Conservation (phyloP, 768 basidiomycete genomes). For the Floccularia luteovirens region DNA sequence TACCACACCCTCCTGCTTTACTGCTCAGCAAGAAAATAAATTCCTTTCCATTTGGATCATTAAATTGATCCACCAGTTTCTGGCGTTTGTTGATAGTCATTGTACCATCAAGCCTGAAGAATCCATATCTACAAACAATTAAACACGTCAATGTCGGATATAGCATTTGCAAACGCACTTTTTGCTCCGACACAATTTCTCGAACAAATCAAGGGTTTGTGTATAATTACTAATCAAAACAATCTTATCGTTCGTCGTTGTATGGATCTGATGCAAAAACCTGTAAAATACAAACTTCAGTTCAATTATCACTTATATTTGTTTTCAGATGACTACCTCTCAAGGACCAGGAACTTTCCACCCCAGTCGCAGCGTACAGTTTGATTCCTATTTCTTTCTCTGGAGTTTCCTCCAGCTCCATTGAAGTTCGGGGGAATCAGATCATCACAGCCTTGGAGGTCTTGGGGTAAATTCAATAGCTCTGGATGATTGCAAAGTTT, state of each 20-base stretch:
- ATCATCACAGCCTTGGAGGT: conserved; percentile 74
- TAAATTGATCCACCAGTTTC: conserved; percentile 95
- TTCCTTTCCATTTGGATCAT: conserved; percentile 87
- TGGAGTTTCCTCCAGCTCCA: conserved; percentile 40
- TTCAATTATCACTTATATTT: conserved; percentile 5
- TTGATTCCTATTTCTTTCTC: conserved; percentile 35
- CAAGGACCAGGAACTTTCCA: conserved; percentile 91
- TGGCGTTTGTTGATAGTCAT: conserved; percentile 90
- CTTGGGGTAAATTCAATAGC: conserved; percentile 76
- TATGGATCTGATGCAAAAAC: conserved; percentile 77
- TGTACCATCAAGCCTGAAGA: conserved; percentile 89
- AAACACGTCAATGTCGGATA: not conserved
- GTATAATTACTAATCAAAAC: conserved; percentile 97
- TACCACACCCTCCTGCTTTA: conserved; percentile 94
- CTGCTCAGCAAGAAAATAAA: conserved; percentile 93
- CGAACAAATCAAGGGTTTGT: conserved; percentile 90
- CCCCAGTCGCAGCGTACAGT: conserved; percentile 75
- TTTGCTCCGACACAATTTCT: conserved; percentile 79
- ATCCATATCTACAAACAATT: conserved; percentile 61
- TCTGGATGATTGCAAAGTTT: conserved; percentile 96
- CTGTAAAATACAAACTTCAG: conserved; percentile 26
- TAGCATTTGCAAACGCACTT: conserved; percentile 39
- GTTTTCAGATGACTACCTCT: too few species aligned
- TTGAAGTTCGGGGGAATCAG: conserved; percentile 77
- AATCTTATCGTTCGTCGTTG: conserved; percentile 87